Percentiles rank a stretch among this genome's conserved stretches.
These are phyloP conservation scores for Fraxinus pennsylvanica DNA, from an alignment of 257 asterid species.

Conservation along the genomic window DNA sequence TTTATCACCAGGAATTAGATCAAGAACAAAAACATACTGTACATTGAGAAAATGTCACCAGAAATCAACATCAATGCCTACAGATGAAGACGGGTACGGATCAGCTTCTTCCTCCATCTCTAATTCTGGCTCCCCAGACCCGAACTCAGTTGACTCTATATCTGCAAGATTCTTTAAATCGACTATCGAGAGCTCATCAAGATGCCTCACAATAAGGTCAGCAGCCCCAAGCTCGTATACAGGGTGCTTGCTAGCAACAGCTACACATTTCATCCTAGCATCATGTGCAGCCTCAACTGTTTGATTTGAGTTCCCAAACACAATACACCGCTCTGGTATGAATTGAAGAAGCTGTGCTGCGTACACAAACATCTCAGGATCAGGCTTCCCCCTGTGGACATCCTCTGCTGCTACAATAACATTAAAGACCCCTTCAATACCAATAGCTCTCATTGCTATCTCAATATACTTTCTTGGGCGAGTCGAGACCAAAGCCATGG, in stretches of 20 bases:
- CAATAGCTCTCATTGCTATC: constrained; percentile 56
- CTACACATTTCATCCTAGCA: constrained; percentile 91
- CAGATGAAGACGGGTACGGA: constrained; percentile 40
- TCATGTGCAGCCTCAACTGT: constrained; percentile 97
- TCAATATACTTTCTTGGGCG: constrained; percentile 72
- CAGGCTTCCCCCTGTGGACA: constrained; percentile 49
- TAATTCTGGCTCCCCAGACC: constrained; percentile 58
- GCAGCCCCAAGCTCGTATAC: constrained; percentile 90
- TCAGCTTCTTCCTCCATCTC: constrained; percentile 74
- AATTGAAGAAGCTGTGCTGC: constrained; percentile 80
- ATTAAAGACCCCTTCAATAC: constrained; percentile 64
- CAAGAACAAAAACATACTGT: constrained; percentile 34
- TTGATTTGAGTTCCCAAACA: constrained; percentile 82
- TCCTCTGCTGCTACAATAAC: constrained; percentile 67
- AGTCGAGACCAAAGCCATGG: constrained; percentile 88
- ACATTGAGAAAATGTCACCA: constrained; percentile 59
- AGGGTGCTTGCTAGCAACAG: constrained; percentile 86
- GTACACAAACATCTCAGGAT: constrained; percentile 86
- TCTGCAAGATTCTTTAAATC: constrained; percentile 86
- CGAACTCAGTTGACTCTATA: constrained; percentile 62
- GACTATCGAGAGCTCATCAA: constrained; percentile 78
- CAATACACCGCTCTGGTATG: constrained; percentile 82
- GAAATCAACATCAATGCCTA: constrained; percentile 60
- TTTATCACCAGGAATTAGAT: constrained; percentile 23
- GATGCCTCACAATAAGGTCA: constrained; percentile 70